Conservation (phyloP, 306 rosid species). For the Vicia faba region DNA sequence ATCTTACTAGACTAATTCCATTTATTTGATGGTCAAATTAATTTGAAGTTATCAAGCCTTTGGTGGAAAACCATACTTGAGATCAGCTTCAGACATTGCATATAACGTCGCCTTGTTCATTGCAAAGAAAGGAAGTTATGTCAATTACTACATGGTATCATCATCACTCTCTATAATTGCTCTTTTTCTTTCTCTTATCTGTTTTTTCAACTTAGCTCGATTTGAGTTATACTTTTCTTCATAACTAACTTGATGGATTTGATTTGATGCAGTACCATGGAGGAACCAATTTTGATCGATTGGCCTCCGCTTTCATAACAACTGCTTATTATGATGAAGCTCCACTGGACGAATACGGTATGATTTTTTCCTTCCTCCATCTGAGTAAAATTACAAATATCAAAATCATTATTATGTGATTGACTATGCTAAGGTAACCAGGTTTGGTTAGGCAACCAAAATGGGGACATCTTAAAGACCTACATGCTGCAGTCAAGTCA, state of each 20-base stretch:
- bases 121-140: conserved; percentile 62
- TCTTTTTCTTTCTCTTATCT: conserved; percentile 1
- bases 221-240: neutral
- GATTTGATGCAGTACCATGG: conserved; percentile 55
- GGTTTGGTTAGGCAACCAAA: conserved; percentile 70
- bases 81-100: conserved; percentile 57
- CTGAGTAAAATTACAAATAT: neutral
- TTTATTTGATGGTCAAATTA: conserved; percentile 16
- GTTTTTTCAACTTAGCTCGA: neutral
- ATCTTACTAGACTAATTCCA: conserved; percentile 18
- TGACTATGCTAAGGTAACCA: conserved; percentile 35
- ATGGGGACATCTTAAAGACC: conserved; percentile 76
- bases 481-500: conserved; percentile 67
- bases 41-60: conserved; percentile 47
- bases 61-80: conserved; percentile 46
- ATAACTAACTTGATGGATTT: conserved; percentile 18
- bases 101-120: conserved; percentile 56
- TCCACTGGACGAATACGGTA: conserved; percentile 61
- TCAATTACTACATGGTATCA: conserved; percentile 64
- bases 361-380: conserved; percentile 18
- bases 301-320: conserved; percentile 41
- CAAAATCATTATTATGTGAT: neutral
- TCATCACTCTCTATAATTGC: neutral
- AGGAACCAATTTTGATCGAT: conserved; percentile 58
- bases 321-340: conserved; percentile 57